These are phyloP conservation scores for Staphylotrichum longicolle DNA, from an alignment of 495 filamentous ascomycete species.

Conservation along the genomic window DNA sequence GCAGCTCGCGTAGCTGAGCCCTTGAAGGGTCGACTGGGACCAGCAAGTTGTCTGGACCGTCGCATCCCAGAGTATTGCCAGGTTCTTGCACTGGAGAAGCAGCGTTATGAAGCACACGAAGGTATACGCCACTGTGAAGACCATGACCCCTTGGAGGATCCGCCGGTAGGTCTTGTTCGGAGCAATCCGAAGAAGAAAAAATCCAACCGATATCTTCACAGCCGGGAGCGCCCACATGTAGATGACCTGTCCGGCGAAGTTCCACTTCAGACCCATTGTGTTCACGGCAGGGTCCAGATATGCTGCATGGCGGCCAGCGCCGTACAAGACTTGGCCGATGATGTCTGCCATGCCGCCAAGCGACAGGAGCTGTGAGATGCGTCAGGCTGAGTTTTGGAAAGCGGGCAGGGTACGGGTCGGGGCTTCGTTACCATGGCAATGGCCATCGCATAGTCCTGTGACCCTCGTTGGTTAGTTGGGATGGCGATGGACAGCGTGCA, in stretches of 20 bases:
- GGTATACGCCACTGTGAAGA: conserved; percentile 44
- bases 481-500: too few relatives aligned
- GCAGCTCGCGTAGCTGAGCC: conserved; percentile 30
- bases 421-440: conserved; percentile 7
- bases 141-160: conserved; percentile 37
- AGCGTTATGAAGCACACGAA: conserved; percentile 30
- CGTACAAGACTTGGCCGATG: too few relatives aligned
- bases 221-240: conserved; percentile 41
- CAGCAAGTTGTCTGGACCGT: conserved; percentile 39
- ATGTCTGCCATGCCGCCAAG: too few relatives aligned
- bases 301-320: too few relatives aligned
- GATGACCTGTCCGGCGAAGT: conserved; percentile 44
- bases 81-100: conserved; percentile 31
- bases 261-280: conserved; percentile 29
- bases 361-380: too few relatives aligned
- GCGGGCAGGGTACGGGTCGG: too few relatives aligned
- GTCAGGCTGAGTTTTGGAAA: too few relatives aligned
- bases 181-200: conserved; percentile 47
- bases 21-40: conserved; percentile 30
- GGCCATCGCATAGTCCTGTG: conserved; percentile 24
- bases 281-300: conserved; percentile 28
- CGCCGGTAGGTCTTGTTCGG: conserved; percentile 34
- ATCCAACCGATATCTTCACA: conserved; percentile 47
- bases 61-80: conserved; percentile 38
- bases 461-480: too few relatives aligned